Evolutionary conservation across 2,329 filamentous ascomycete species (phyloP).

Genomic region (Fusarium nisikadoi): DNA sequence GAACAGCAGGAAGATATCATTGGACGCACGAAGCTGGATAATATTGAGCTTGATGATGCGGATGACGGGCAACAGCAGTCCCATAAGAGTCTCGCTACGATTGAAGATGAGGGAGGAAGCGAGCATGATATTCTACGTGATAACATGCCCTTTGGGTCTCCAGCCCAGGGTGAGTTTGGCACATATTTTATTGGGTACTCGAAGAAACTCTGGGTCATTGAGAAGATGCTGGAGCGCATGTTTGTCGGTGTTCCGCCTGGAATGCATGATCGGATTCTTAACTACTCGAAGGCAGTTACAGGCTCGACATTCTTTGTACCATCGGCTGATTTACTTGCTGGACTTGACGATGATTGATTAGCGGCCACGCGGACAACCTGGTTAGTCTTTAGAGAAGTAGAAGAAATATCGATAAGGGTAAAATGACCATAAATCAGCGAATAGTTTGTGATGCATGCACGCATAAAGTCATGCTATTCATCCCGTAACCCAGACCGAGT

Average conservation of each 20-base stretch:
- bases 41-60: conserved; percentile 65
- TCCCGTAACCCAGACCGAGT: background rate
- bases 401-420: too few species aligned
- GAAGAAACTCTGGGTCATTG: conserved; percentile 64
- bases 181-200: conserved; percentile 70
- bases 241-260: conserved; percentile 65
- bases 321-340: conserved; percentile 14
- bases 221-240: conserved; percentile 68
- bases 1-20: conserved; percentile 67
- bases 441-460: background rate
- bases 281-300: conserved; percentile 64
- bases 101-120: conserved; percentile 60
- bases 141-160: conserved; percentile 70
- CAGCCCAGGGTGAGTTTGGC: conserved; percentile 61
- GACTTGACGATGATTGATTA: conserved; percentile 11
- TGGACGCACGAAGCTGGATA: conserved; percentile 67
- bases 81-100: conserved; percentile 65
- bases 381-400: too few species aligned
- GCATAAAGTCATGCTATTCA: background rate
- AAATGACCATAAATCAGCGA: background rate
- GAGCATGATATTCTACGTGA: conserved; percentile 66
- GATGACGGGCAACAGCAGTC: conserved; percentile 59
- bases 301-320: conserved; percentile 66
- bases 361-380: too few species aligned
- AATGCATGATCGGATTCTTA: conserved; percentile 64